These are phyloP conservation scores for Citrus glauca DNA, from an alignment of 345 rosid species.

Conservation along the genomic window DNA sequence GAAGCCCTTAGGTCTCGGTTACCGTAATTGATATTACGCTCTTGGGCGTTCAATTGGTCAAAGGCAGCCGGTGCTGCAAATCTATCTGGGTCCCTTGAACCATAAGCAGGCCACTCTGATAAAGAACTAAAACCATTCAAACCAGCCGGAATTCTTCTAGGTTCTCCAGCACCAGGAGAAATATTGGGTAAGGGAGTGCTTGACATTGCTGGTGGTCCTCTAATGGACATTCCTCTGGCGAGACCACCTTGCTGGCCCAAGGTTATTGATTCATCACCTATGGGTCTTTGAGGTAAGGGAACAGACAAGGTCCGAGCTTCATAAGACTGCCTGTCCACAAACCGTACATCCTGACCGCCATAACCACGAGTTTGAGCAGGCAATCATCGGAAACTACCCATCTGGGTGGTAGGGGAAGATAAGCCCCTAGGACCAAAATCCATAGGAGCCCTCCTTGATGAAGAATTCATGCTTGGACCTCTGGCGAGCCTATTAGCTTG, in stretches of 20 bases:
- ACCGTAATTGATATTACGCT: constrained; percentile 39
- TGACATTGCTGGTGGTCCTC: constrained; percentile 47
- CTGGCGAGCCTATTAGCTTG: constrained; percentile 71
- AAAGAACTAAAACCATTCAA: constrained; percentile 54
- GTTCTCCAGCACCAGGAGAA: constrained; percentile 45
- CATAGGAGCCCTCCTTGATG: constrained; percentile 61
- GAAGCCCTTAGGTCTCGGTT: constrained; percentile 44
- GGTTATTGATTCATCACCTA: constrained; percentile 72
- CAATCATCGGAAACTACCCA: constrained; percentile 67
- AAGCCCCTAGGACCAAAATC: constrained; percentile 74
- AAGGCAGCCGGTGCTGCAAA: constrained; percentile 39
- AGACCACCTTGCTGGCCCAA: constrained; percentile 99
- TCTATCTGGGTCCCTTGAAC: constrained; percentile 51
- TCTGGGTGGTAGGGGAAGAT: constrained; percentile 63
- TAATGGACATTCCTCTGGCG: constrained; percentile 81
- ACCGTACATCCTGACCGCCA: constrained; percentile 67
- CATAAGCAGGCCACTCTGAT: constrained; percentile 35
- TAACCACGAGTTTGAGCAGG: constrained; percentile 61
- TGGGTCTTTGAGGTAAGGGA: constrained; percentile 69
- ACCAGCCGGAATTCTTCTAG: constrained; percentile 50
- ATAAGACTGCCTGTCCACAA: constrained; percentile 63
- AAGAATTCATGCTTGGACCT: constrained; percentile 52
- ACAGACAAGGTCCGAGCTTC: constrained; percentile 74
- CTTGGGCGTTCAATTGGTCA: constrained; percentile 49
- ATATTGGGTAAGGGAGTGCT: constrained; percentile 39